Evolutionary conservation across 2,329 filamentous ascomycete genomes (phyloP), one percentile per base, ranked within the genome.

Genomic region (Fusarium devonianum): DNA sequence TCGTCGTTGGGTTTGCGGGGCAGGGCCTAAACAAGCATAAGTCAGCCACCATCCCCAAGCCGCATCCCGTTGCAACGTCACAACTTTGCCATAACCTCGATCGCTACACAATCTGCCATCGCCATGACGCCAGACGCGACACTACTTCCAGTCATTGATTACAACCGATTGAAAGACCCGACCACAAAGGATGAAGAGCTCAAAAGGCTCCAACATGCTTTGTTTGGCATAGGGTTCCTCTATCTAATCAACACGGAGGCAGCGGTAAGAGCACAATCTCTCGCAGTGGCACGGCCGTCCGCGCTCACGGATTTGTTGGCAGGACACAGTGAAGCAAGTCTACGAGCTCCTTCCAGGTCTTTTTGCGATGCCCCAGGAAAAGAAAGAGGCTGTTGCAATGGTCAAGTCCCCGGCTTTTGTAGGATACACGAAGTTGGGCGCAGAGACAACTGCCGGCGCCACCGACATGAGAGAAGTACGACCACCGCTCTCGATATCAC

Each of bases 241-340:
- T 44, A 44, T 17, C 22, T 44, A 7, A 44, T 44, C 30, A 44
- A 44, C 22, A 44, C 40, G 14, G 40, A 44, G 22, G 40, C 29
- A 7, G 30, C 30, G n/a, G 40, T 44, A 22, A 28, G 40, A 21
- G 4, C 9, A 11, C 23, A 14, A n/a, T 28, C 11, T 7, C 8
- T 9, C 3, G 22, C 7, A 19, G 7, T 9, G n/a, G 3, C 3
- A 16, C 6, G 10, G 7, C 13, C 6, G n/a, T 7, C 25, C 8
- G 4, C 4, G 12, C 40, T 44, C 1, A 44, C 11, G 10, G 13
- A 4, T 8, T 34, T 19, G 12, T 17, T 5, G 4, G 7, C 10
- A 44, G 40, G 14, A 28, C 40, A 44, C 40, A 2, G 40, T 44
- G 1, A 36, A 18, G 12, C 21, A 44, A 9, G 14, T 44, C 5